Evolutionary conservation across 805 yeast genomes (phyloP).

Genomic region (Kodamaea kakaduensis): DNA sequence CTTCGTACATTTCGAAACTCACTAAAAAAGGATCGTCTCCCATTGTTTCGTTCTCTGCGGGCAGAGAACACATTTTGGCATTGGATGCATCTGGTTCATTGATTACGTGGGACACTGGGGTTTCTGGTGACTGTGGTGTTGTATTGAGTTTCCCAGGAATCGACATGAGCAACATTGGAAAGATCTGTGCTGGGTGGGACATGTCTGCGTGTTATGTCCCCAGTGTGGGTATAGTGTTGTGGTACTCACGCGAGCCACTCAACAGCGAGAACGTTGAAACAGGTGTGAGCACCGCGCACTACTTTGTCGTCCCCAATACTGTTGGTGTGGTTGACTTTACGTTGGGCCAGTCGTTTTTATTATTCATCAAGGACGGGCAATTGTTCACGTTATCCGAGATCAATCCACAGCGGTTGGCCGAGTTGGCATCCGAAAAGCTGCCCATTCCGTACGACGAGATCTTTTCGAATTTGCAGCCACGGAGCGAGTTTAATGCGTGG

Average conservation of each 20-base stretch:
- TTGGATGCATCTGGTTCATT: conserved; percentile 46
- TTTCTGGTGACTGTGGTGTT: conserved; percentile 35
- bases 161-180: conserved; percentile 29
- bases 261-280: conserved; percentile 17
- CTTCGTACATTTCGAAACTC: conserved; percentile 22
- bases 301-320: conserved; percentile 40
- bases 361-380: conserved; percentile 48
- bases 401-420: conserved; percentile 5
- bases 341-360: conserved; percentile 49
- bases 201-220: conserved; percentile 47
- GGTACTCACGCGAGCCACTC: conserved; percentile 40
- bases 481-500: conserved; percentile 30
- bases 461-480: conserved; percentile 8
- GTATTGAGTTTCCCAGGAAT: conserved; percentile 35
- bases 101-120: conserved; percentile 61
- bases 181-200: conserved; percentile 67
- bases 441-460: conserved; percentile 9
- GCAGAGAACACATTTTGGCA: conserved; percentile 62
- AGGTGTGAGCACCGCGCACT: conserved; percentile 31
- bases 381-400: conserved; percentile 27
- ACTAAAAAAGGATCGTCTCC: conserved; percentile 17
- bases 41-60: conserved; percentile 53
- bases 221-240: conserved; percentile 52
- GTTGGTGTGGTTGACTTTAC: conserved; percentile 48
- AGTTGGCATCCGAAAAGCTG: neutral